Evolutionary conservation across 108 stramenopile genomes (phyloP), one percentile per base, ranked within the genome.

Genomic region (Nitzschia inconspicua): DNA sequence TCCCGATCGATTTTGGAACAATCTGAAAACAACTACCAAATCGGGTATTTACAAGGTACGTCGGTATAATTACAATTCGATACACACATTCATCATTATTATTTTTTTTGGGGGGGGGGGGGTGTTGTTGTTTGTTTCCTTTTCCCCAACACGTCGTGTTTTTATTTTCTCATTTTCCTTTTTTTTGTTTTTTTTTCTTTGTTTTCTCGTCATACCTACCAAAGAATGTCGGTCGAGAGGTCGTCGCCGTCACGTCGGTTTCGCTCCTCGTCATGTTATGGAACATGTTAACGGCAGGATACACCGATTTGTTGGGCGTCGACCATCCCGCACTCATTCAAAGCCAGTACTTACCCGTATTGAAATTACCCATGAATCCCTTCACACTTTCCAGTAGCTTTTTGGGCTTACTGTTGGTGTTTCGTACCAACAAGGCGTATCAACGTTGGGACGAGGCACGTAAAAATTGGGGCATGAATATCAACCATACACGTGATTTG

Each of bases 401-500:
- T 18, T 64, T 84, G 16, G 82, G 82, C 47, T 60, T 84, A 11
- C 60, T 84, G 19, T 54, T 84, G 4, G 86, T 82, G 47, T 88
- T 88, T 62, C 76, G 86, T 13, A 88, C 86, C 51, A 88, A 88
- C 68, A 77, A 78, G 0, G 70, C 81, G n/a, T 88, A 88, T 66
- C 68, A 79, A 52, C 75, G 86, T 23, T 88, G 86, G 86, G 83
- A 88, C 76, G 86, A 88, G 61, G 86, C 86, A 23, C 86, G 86
- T 44, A 86, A 86, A 67, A 78, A 78, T 55, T 86, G 85, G 85
- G 85, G 85, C 26, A 64, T 77, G 27, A 81, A 76, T 50, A 67
- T 71, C 34, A 83, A 88, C 68, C 83, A 84, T 73, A 88, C 83
- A 47, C 80, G 83, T 52, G 80, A 88, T 61, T 63, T 84, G 16